Conservation (phyloP, 2,329 filamentous ascomycete species). For the Sporothrix dimorphospora region DNA sequence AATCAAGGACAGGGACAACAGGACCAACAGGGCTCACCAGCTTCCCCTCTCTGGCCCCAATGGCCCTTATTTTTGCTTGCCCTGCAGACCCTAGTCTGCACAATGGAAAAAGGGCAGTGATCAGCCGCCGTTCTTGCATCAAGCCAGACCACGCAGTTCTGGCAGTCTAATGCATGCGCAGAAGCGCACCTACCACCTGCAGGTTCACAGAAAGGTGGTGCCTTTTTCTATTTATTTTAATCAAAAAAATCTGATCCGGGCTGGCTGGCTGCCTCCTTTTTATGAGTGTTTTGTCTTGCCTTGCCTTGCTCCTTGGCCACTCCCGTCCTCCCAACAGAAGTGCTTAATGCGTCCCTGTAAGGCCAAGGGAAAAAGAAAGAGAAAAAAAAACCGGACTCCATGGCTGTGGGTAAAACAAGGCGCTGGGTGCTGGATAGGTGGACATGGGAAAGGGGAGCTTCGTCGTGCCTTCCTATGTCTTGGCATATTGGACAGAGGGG, state of each 20-base stretch:
- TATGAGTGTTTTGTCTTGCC: background rate
- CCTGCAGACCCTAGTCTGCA: background rate
- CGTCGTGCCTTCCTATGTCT: background rate
- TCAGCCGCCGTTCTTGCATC: background rate
- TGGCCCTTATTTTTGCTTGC: background rate
- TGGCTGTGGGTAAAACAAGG: background rate
- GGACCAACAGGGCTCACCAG: background rate
- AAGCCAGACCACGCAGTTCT: background rate
- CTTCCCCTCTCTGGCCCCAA: background rate
- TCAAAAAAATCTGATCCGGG: background rate
- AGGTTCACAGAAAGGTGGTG: background rate
- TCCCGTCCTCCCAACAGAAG: background rate
- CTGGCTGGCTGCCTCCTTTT: slow-evolving; percentile 11
- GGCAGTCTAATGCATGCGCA: background rate
- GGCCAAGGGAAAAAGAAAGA: background rate
- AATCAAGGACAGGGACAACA: background rate
- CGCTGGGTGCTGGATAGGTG: too few relatives aligned
- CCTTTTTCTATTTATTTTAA: slow-evolving; percentile 6
- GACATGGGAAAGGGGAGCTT: background rate
- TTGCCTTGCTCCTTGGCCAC: background rate
- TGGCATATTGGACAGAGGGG: background rate
- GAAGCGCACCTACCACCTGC: background rate
- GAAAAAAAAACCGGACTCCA: background rate
- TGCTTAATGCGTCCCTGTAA: background rate
- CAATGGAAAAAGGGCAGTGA: background rate